These are phyloP conservation scores for Harringtonia lauricola DNA, from an alignment of 2,329 filamentous ascomycete species.

Conservation along the genomic window DNA sequence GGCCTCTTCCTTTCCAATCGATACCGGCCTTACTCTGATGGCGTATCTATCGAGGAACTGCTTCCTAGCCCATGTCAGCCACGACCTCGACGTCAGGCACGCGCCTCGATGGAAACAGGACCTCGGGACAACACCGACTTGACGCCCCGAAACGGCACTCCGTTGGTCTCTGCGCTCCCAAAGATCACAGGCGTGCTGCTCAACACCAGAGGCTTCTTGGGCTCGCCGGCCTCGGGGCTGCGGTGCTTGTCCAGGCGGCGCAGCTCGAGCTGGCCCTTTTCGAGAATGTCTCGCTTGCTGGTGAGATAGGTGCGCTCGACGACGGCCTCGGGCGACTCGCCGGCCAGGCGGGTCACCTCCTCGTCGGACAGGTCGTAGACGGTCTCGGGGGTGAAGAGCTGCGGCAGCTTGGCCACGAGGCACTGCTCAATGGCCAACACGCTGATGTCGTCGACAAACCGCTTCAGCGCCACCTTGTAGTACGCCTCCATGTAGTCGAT, in stretches of 20 bases:
- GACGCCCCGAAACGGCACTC: too few relatives aligned
- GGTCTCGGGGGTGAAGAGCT: conserved; percentile 13
- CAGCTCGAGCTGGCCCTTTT: conserved; percentile 7
- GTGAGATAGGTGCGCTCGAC: conserved; percentile 11
- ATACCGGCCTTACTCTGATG: too few relatives aligned
- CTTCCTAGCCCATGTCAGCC: too few relatives aligned
- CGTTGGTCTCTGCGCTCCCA: too few relatives aligned
- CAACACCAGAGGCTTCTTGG: too few relatives aligned
- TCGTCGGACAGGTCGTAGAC: conserved; percentile 12
- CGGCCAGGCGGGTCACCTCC: conserved; percentile 11
- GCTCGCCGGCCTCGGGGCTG: too few relatives aligned
- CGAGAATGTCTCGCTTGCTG: conserved; percentile 16
- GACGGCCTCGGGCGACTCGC: conserved; percentile 11
- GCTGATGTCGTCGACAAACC: conserved; percentile 16
- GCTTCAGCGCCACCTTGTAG: conserved; percentile 28
- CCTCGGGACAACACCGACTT: too few relatives aligned
- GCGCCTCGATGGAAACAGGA: too few relatives aligned
- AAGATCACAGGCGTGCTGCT: too few relatives aligned
- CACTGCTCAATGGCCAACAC: conserved; percentile 15
- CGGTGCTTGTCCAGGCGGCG: conserved; percentile 9
- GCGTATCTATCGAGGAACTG: too few relatives aligned
- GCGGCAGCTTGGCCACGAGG: conserved; percentile 13
- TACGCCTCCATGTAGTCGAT: conserved; percentile 31
- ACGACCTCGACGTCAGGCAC: too few relatives aligned
- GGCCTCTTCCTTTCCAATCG: too few relatives aligned